Base-by-base conservation (phyloP, 352 stramenopile genomes). In the Phytophthora fragariaefolia region DNA sequence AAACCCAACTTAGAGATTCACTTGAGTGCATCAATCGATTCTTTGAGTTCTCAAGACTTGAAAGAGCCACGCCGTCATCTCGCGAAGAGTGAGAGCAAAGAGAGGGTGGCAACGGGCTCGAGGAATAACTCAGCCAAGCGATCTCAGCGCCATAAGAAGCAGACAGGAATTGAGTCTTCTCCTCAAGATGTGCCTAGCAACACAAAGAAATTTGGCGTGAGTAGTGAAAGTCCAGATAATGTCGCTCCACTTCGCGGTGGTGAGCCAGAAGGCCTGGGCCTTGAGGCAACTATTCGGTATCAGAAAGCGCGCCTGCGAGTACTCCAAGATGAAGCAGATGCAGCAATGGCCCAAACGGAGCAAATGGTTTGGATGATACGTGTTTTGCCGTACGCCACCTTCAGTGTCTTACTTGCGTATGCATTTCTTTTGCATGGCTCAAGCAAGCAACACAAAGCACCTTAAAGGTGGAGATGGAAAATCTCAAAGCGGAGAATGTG, bases 281-380 rank as follows among this genome's bases (percentile, higher is more conserved):
- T 87, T 0, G 85, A 92, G 36, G 77, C 83, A 20, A 90, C 86
- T 0, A 53, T 93, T 13, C 74, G 86, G 20, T 91, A 91, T 52
- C 86, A 94, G 52, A 92, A 92, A 68, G 83, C 84, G 3, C 73
- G 85, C 9, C 60, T 94, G 7, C 84, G 81, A 8, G 74, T 94
- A 20, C 72, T 94, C 10, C 84, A 94, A 53, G 82, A 92, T 32
- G 83, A 93, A 61, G 70, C 76, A 23, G 84, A 91, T 15, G 46
- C 54, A n/a, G 70, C 79, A 0, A 71, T 63, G 4, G 54, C 57
- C 6, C 69, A 79, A 34, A 57, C 76, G 27, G 69, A 89, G 36
- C 54, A 85, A 46, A 58, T 89, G 82, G 80, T 91, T 63, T 6
- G 76, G 7, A 17, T 4, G n/a, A 7, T 46, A 9, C 7, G 1